phyloP scores from a whole-genome alignment of 768 basidiomycete species.

The Grammothele lineata region DNA sequence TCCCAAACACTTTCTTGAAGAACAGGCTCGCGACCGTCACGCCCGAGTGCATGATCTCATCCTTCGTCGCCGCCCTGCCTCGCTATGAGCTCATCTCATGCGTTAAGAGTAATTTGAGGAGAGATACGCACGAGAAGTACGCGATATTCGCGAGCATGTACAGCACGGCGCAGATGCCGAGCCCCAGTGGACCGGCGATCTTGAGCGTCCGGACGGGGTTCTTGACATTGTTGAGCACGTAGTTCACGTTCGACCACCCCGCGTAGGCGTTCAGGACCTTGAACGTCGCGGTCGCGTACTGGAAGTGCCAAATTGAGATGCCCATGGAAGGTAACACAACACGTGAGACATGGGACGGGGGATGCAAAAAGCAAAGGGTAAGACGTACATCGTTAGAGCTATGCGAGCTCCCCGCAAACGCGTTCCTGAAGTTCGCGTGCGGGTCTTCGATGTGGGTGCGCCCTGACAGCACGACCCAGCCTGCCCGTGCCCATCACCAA shows the following conservation, averaged over 20 bases:
- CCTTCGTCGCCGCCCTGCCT: constrained; percentile 39
- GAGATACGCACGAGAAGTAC: constrained; percentile 44
- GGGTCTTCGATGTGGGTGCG: constrained; percentile 53
- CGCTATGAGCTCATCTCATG: background rate
- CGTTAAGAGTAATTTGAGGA: constrained; percentile 9
- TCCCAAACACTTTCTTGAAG: constrained; percentile 56
- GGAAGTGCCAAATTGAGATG: background rate
- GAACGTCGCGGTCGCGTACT: constrained; percentile 61
- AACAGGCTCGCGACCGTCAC: constrained; percentile 59
- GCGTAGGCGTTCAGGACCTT: constrained; percentile 47
- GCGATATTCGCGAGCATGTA: constrained; percentile 57
- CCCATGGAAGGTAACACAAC: background rate
- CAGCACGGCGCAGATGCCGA: constrained; percentile 47
- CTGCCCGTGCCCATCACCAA: too few species aligned
- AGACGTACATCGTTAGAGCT: constrained; percentile 43
- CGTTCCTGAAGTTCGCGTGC: constrained; percentile 50
- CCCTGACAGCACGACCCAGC: constrained; percentile 59
- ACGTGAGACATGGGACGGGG: background rate
- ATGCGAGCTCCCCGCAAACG: constrained; percentile 52
- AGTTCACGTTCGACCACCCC: constrained; percentile 57
- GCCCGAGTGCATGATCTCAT: constrained; percentile 43
- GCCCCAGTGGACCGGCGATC: constrained; percentile 56
- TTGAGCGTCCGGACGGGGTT: constrained; percentile 58
- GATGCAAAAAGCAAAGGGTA: background rate
- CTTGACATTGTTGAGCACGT: constrained; percentile 57